A percentile compares a stretch with the other conserved stretches of the same genome.
Conservation (phyloP, 768 basidiomycete genomes). For the Holtermannia corniformis region DNA sequence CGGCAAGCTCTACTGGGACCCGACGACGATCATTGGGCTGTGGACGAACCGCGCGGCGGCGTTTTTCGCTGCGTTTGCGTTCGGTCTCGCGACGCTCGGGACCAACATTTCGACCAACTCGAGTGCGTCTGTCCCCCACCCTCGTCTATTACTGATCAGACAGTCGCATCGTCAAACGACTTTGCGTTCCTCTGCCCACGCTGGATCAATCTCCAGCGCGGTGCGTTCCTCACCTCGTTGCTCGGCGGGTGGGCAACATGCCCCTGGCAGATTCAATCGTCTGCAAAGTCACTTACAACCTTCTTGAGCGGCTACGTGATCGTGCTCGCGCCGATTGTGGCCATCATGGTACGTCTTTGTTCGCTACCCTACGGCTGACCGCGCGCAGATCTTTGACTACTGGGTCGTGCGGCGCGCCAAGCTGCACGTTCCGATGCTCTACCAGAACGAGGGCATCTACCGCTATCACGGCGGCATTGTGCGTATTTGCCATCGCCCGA, state of each 20-base stretch:
- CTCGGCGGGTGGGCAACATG: conserved; percentile 76
- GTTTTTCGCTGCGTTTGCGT: conserved; percentile 72
- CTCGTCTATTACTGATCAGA: not conserved
- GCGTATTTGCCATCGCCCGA: conserved; percentile 26
- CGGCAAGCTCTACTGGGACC: conserved; percentile 60
- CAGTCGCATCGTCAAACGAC: conserved; percentile 65
- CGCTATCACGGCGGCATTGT: conserved; percentile 67
- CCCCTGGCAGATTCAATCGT: conserved; percentile 74
- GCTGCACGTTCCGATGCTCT: conserved; percentile 77
- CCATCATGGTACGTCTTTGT: conserved; percentile 54
- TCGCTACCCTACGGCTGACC: conserved; percentile 38
- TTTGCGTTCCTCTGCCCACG: conserved; percentile 65
- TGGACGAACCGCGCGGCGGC: conserved; percentile 80
- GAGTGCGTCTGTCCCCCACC: conserved; percentile 6
- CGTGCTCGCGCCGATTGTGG: conserved; percentile 75
- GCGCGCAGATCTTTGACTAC: conserved; percentile 47
- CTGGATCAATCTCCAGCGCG: conserved; percentile 72
- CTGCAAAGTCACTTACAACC: conserved; percentile 29
- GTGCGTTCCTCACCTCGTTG: conserved; percentile 61
- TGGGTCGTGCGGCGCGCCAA: conserved; percentile 65
- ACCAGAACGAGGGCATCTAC: conserved; percentile 68
- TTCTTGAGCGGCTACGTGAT: conserved; percentile 58
- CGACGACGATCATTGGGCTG: conserved; percentile 55
- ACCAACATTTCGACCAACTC: conserved; percentile 68
- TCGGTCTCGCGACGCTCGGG: conserved; percentile 62